phyloP scores from a whole-genome alignment of 2,329 filamentous ascomycete species.

The Sphaerulina vaccinii region DNA sequence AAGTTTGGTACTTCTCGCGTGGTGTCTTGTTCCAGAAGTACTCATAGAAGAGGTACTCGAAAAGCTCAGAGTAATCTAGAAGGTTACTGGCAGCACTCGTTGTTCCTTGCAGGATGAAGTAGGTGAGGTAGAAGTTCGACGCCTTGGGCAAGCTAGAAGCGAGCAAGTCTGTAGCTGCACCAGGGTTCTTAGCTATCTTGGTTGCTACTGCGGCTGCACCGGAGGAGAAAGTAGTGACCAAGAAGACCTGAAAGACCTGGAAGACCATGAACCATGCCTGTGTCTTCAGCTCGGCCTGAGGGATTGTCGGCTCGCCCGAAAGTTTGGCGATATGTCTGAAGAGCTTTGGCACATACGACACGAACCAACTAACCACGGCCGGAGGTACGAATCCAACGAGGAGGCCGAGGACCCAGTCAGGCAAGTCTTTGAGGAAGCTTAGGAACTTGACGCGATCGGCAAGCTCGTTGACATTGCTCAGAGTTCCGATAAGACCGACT shows the following conservation, averaged over 20 bases:
- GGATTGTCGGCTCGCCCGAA: constrained; percentile 41
- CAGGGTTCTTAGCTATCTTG: constrained; percentile 37
- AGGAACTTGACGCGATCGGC: constrained; percentile 33
- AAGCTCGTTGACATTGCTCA: constrained; percentile 38
- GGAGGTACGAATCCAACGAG: constrained; percentile 37
- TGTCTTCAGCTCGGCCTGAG: constrained; percentile 45
- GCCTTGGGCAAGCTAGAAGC: constrained; percentile 40
- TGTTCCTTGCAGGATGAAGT: constrained; percentile 42
- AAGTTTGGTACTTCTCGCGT: constrained; percentile 47
- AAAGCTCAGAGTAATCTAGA: constrained; percentile 36
- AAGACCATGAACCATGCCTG: constrained; percentile 43
- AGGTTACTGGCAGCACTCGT: constrained; percentile 34
- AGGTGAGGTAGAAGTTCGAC: constrained; percentile 44
- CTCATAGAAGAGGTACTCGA: constrained; percentile 36
- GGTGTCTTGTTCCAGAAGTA: constrained; percentile 44
- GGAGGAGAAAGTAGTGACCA: constrained; percentile 43
- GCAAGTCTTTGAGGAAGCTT: constrained; percentile 34
- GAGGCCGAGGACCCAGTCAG: constrained; percentile 32
- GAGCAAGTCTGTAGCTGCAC: constrained; percentile 35
- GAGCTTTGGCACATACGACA: constrained; percentile 38
- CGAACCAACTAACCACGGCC: constrained; percentile 35
- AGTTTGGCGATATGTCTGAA: constrained; percentile 38
- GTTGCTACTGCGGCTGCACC: constrained; percentile 37
- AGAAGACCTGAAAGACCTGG: constrained; percentile 44
- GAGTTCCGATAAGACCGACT: constrained; percentile 35